Conservation (phyloP, 106 monocot genomes). For the Triglochin maritima region DNA sequence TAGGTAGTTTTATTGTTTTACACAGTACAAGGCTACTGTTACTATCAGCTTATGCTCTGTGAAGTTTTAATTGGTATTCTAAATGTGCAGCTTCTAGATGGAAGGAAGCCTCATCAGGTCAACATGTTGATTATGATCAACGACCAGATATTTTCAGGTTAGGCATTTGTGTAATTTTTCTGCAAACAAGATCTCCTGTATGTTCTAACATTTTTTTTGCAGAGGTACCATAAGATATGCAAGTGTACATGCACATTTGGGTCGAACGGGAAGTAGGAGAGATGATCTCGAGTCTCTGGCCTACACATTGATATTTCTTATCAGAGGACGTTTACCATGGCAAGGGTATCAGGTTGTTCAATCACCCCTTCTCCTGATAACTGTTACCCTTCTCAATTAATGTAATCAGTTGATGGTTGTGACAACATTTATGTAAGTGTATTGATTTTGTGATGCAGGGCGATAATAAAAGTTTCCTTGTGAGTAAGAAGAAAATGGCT, state of each 20-base stretch:
- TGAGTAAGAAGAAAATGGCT: conserved; percentile 95
- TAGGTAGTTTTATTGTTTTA: too few relatives aligned
- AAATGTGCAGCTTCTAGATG: conserved; percentile 62
- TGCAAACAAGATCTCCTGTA: background rate
- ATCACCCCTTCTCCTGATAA: background rate
- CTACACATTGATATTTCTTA: conserved; percentile 82
- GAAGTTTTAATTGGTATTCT: background rate
- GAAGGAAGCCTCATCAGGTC: conserved; percentile 78
- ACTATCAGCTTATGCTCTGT: too few relatives aligned
- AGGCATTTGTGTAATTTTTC: background rate
- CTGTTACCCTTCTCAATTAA: background rate
- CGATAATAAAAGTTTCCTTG: conserved; percentile 92
- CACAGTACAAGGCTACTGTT: too few relatives aligned
- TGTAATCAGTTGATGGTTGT: background rate
- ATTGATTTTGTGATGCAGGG: conserved; percentile 33
- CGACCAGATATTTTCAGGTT: conserved; percentile 97
- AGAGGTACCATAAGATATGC: conserved; percentile 98
- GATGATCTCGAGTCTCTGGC: conserved; percentile 94
- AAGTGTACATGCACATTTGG: conserved; percentile 97
- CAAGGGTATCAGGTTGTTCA: conserved; percentile 81
- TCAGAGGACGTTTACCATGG: conserved; percentile 89
- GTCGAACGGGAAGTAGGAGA: conserved; percentile 88
- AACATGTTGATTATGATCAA: conserved; percentile 98
- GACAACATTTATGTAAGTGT: background rate
- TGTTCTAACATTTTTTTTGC: conserved; percentile 17